Evolutionary conservation across 495 filamentous ascomycete species (phyloP), one percentile per base, ranked within the genome.

Genomic region (Schizothecium vesticola): DNA sequence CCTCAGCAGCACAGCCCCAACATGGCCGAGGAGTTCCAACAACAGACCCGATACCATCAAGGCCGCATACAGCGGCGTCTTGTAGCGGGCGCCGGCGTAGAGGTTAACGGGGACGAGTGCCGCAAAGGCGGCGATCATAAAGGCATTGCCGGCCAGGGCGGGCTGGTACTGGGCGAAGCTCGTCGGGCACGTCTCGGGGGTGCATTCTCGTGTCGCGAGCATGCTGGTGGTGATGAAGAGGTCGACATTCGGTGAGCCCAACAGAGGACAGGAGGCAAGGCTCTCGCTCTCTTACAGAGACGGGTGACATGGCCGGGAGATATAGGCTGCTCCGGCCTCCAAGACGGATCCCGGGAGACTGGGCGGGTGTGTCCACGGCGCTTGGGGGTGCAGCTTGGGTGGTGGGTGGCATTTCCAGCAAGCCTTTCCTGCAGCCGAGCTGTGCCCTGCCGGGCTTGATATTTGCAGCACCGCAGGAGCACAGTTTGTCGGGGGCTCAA

Each of bases 71-170:
- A 77, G 56, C 0, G 67, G 69, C 23, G 75, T 78, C 63, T 64
- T 75, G 67, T 80, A 80, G 16, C 76, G 80, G 59, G 80, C 64
- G 3, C 78, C 82, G 4, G 78, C 68, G 59, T 71, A 79, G 5
- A 81, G 36, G 24, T 74, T 71, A 61, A 80, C 31, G 19, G 76
- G 80, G 16, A 78, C 72, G 16, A 82, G 69, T 43, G 73, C 33
- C 60, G 77, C 78, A 62, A 83, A 84, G 25, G 77, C 66, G 12
- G 73, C 77, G 31, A 84, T 74, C 65, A 84, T 73, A 26, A 80
- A 64, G 29, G 61, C 73, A 66, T 75, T 79, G 24, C 75, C 78
- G 3, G 72, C 76, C 2, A 78, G 69, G 1, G 75, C 65, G 11
- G 76, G 73, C 31, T 72, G 65, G 57, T 75, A 75, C 23, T 63